Evolutionary conservation across 140 eudicot species (phyloP).

Genomic region (Flaveria floridana): DNA sequence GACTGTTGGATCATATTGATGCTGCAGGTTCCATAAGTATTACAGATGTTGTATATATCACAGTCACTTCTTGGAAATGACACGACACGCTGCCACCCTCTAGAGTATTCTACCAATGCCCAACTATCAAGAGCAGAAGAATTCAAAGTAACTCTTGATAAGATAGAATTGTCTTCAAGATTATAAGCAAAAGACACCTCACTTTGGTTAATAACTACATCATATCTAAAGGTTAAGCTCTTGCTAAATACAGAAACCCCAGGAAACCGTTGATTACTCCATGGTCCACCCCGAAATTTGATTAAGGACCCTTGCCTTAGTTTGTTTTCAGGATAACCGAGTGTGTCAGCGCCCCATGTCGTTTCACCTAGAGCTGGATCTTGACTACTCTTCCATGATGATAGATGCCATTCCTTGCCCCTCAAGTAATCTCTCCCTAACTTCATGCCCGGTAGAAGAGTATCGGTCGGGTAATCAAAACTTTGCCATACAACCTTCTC

Average conservation of each 20-base stretch:
- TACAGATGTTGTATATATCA: constrained; percentile 38
- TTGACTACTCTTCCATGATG: constrained; percentile 42
- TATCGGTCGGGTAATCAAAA: constrained; percentile 33
- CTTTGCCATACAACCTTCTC: constrained; percentile 31
- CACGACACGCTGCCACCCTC: constrained; percentile 24
- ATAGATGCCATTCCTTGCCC: constrained; percentile 21
- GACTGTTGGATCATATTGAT: constrained; percentile 19
- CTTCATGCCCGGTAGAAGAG: constrained; percentile 35
- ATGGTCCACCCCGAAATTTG: constrained; percentile 15
- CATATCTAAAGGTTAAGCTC: not conserved
- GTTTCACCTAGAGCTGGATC: constrained; percentile 34
- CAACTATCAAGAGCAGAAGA: constrained; percentile 25
- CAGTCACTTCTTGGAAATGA: constrained; percentile 30
- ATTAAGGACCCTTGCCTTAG: constrained; percentile 21
- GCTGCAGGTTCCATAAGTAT: constrained; percentile 39
- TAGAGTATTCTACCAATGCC: constrained; percentile 27
- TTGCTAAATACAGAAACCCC: constrained; percentile 25
- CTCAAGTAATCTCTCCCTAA: constrained; percentile 26
- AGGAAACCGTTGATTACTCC: constrained; percentile 16
- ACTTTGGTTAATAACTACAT: constrained; percentile 13
- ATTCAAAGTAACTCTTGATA: constrained; percentile 21
- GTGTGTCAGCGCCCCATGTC: not conserved
- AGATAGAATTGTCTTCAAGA: not conserved
- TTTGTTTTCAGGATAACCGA: constrained; percentile 25
- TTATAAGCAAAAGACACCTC: constrained; percentile 35